Evolutionary conservation across 306 rosid genomes (phyloP).

Genomic region (Morella rubra): DNA sequence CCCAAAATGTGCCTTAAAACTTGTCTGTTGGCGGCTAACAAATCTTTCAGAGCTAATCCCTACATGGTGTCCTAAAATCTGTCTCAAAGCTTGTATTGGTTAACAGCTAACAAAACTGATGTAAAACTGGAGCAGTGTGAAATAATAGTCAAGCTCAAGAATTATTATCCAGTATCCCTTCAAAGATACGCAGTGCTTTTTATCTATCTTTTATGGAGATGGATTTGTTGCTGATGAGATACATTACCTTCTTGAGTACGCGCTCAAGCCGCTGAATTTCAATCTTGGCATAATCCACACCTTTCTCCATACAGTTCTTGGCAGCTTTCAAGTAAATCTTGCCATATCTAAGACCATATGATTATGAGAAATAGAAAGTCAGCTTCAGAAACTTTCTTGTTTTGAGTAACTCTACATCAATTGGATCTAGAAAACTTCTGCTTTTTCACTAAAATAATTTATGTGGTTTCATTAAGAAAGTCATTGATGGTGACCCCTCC

Average conservation of each 20-base stretch:
- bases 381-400: background rate
- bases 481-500: background rate
- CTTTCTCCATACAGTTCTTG: constrained; percentile 65
- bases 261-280: constrained; percentile 77
- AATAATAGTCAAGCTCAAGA: background rate
- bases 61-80: too few relatives aligned
- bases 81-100: too few relatives aligned
- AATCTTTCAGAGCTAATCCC: too few relatives aligned
- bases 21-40: too few relatives aligned
- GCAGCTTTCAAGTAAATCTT: constrained; percentile 72
- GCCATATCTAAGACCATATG: constrained; percentile 49
- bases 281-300: constrained; percentile 69
- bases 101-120: too few relatives aligned
- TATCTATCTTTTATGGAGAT: background rate
- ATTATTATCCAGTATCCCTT: background rate
- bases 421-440: background rate
- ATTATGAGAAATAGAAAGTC: background rate
- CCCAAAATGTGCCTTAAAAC: background rate
- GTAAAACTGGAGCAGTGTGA: too few relatives aligned
- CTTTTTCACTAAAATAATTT: constrained; percentile 7
- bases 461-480: background rate
- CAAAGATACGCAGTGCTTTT: background rate
- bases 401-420: too few relatives aligned
- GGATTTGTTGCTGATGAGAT: background rate
- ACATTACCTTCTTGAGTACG: constrained; percentile 66